Evolutionary conservation across 192 early-diverging fungal genomes (phyloP).

Genomic region (Fimicolochytrium jonesii): DNA sequence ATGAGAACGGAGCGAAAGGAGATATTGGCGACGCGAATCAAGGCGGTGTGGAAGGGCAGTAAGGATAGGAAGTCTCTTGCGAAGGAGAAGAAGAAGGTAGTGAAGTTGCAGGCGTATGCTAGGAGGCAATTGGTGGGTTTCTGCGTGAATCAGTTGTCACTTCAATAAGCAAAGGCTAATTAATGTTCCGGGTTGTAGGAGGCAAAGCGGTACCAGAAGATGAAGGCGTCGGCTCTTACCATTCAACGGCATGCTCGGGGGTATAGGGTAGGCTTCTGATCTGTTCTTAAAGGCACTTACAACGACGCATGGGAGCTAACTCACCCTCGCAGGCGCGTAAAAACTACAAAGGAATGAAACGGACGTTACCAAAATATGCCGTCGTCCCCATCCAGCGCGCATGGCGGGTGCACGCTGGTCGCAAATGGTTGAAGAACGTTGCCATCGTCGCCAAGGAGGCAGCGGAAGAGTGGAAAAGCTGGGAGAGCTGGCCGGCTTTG

Average conservation of each 20-base stretch:
- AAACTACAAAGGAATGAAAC: constrained; percentile 33
- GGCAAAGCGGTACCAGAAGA: not conserved
- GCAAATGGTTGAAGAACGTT: not conserved
- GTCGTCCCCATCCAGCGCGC: constrained; percentile 77
- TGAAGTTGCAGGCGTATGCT: not conserved
- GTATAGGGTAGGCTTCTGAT: not conserved
- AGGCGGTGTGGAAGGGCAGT: not conserved
- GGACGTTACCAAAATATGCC: constrained; percentile 83
- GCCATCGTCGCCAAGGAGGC: not conserved
- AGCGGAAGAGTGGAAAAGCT: too few relatives aligned
- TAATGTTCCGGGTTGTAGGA: not conserved
- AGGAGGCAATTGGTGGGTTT: not conserved
- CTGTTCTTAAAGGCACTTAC: not conserved
- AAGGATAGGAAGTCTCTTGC: not conserved
- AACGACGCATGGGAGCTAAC: not conserved
- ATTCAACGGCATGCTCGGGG: constrained; percentile 7
- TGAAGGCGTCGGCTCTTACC: not conserved
- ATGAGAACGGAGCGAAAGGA: not conserved
- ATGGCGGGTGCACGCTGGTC: constrained; percentile 49
- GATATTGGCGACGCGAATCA: not conserved
- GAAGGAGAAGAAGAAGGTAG: not conserved
- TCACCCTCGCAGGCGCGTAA: not conserved
- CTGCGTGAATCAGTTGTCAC: too few relatives aligned
- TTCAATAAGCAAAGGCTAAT: too few relatives aligned
- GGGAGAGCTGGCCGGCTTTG: too few relatives aligned